Evolutionary conservation across 306 rosid species (phyloP).

Genomic region (Prunus mongolica): DNA sequence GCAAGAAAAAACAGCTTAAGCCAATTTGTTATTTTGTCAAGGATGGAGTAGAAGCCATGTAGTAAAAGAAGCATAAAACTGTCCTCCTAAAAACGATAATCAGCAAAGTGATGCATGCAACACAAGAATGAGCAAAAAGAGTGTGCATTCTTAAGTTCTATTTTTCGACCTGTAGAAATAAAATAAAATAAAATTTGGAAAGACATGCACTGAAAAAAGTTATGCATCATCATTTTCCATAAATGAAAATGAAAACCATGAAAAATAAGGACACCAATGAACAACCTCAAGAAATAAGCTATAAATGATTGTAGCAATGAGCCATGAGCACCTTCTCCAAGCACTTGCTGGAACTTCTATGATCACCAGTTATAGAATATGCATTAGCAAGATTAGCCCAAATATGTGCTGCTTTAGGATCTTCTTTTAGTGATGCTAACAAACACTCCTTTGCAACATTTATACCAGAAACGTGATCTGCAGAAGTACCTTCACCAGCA

Average conservation of each 20-base stretch:
- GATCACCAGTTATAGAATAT: constrained; percentile 68
- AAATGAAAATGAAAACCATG: constrained; percentile 17
- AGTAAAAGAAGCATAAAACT: not conserved
- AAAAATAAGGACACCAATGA: constrained; percentile 42
- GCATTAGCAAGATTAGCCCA: constrained; percentile 94
- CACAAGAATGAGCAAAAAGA: not conserved
- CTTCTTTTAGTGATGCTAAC: constrained; percentile 72
- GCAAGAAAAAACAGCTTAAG: constrained; percentile 15
- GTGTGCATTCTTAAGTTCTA: not conserved
- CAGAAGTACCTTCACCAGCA: constrained; percentile 58
- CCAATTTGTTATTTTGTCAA: not conserved
- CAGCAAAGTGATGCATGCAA: not conserved
- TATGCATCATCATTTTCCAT: not conserved
- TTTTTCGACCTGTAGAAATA: too few species aligned
- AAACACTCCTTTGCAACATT: constrained; percentile 88
- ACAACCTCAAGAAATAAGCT: constrained; percentile 44
- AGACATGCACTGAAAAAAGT: not conserved
- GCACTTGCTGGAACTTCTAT: constrained; percentile 88
- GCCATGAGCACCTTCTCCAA: constrained; percentile 90
- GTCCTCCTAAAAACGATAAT: not conserved
- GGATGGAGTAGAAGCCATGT: not conserved
- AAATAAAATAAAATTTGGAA: not conserved
- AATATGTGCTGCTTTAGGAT: constrained; percentile 84
- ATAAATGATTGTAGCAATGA: constrained; percentile 49
- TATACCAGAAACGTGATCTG: constrained; percentile 55